Base-by-base conservation (phyloP, 148 eudicot species). In the Rhododendron vialii region DNA sequence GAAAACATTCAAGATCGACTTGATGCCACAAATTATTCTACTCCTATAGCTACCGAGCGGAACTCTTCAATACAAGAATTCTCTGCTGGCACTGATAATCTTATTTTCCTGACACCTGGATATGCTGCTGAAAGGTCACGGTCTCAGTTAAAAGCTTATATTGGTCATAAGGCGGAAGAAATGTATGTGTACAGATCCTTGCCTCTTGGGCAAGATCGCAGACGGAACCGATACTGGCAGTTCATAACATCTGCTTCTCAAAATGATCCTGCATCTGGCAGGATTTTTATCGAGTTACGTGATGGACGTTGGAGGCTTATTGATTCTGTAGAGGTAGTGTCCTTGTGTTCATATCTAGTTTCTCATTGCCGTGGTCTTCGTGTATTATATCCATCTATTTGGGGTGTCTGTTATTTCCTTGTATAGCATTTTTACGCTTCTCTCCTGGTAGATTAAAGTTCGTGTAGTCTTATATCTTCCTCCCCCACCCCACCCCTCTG, bases 151-250 rank as follows among this genome's bases (percentile, higher is more conserved):
- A 96, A 96, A 90, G 89, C 99, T 63, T 94, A 87, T 80, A 89
- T 97, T 86, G 94, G 95, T 12, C 92, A 93, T 82, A 93, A 90
- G 90, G 99, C 98, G 18, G 98, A 96, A 82, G 96, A 94, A 83
- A 91, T 92, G 88, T 94, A 94, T 89, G 93, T 90, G n/a, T 94
- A 96, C 83, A 90, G 97, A 89, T 97, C 99, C 14, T 89, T 95
- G 93, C 98, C 98, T 71, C 92, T 97, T 83, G 99, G 99, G 36
- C 93, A 94, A 80, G 99, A 97, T 85, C 94, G 99, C 57, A 94
- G 99, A 80, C 91, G 93, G 47, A 97, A 97, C 81, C 84, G 98
- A 67, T 95, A 97, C 87, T 95, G 99, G 98, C 96, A 93, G 87
- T 97, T 95, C 86, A 83, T 90, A 63, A 90, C 98, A 20, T 93